A percentile compares a stretch with the other conserved stretches of the same genome.
These are phyloP conservation scores for Pelargonium australe DNA, from an alignment of 441 rosid genomes.

Conservation along the genomic window DNA sequence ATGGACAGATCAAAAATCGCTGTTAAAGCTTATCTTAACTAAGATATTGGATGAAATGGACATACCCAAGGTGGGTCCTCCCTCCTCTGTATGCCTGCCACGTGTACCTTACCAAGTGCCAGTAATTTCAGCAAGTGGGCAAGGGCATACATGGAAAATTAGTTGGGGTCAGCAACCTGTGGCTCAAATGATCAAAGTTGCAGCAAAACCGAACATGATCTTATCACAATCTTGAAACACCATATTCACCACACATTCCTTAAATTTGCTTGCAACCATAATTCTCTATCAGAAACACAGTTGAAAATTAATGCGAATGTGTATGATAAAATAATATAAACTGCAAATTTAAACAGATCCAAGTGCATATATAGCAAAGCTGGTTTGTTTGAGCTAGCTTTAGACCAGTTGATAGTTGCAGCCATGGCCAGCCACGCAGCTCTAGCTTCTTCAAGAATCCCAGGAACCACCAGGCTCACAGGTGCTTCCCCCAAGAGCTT, in stretches of 20 bases:
- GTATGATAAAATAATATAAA: not conserved
- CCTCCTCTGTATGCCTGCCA: conserved; percentile 3
- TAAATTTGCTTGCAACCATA: conserved; percentile 7
- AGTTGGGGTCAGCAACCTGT: conserved; percentile 1
- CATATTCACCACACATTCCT: conserved; percentile 1
- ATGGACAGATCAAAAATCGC: too few relatives aligned
- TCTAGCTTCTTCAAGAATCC: not conserved
- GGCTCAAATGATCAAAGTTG: conserved; percentile 1
- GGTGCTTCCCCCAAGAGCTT: not conserved
- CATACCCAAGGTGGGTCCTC: conserved; percentile 5
- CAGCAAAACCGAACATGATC: conserved; percentile 1
- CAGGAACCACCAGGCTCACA: not conserved
- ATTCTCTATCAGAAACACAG: not conserved
- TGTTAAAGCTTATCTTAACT: too few relatives aligned
- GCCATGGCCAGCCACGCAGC: conserved; percentile 6
- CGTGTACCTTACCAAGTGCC: not conserved
- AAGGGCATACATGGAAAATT: not conserved
- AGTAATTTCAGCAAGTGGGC: not conserved
- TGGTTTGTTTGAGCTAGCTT: too few relatives aligned
- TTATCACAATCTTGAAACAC: conserved; percentile 5
- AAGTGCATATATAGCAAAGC: not conserved
- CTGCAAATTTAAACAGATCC: not conserved
- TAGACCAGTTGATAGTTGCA: not conserved
- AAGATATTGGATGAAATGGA: not conserved
- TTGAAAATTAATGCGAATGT: too few relatives aligned